phyloP scores from a whole-genome alignment of 768 basidiomycete species.

The Fibroporia radiculosa region DNA sequence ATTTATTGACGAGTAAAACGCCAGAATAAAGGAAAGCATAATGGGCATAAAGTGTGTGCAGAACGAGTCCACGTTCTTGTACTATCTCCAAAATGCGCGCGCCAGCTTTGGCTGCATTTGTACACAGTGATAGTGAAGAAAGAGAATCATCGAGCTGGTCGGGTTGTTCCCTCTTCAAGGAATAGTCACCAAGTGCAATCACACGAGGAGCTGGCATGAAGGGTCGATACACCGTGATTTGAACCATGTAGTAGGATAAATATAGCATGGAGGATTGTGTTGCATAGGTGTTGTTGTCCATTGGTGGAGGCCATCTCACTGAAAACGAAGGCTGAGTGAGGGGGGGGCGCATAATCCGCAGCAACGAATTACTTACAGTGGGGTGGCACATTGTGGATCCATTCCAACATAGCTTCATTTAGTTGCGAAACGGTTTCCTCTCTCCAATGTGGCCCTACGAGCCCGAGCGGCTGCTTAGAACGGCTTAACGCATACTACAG shows the following conservation, averaged over 20 bases:
- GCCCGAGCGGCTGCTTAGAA: constrained; percentile 19
- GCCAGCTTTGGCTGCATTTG: constrained; percentile 50
- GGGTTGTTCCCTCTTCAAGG: too few species aligned
- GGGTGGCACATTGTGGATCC: constrained; percentile 22
- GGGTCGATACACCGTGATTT: constrained; percentile 72
- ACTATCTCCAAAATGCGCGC: constrained; percentile 50
- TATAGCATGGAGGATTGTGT: constrained; percentile 36
- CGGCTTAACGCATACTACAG: constrained; percentile 61
- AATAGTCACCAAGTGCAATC: background rate
- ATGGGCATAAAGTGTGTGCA: constrained; percentile 23
- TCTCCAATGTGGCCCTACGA: constrained; percentile 19
- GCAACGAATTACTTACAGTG: constrained; percentile 16
- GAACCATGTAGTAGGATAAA: constrained; percentile 46
- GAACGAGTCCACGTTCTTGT: constrained; percentile 34
- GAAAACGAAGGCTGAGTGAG: background rate
- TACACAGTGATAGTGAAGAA: constrained; percentile 68
- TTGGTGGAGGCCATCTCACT: constrained; percentile 37
- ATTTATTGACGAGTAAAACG: constrained; percentile 47
- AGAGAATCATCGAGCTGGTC: constrained; percentile 26
- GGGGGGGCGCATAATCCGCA: background rate
- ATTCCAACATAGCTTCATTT: constrained; percentile 35
- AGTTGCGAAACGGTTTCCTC: constrained; percentile 34
- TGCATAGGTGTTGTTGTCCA: constrained; percentile 30
- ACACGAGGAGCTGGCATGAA: constrained; percentile 44
- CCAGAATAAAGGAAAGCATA: constrained; percentile 44